These are phyloP conservation scores for Yarrowia alimentaria DNA, from an alignment of 805 yeast species.

Conservation along the genomic window DNA sequence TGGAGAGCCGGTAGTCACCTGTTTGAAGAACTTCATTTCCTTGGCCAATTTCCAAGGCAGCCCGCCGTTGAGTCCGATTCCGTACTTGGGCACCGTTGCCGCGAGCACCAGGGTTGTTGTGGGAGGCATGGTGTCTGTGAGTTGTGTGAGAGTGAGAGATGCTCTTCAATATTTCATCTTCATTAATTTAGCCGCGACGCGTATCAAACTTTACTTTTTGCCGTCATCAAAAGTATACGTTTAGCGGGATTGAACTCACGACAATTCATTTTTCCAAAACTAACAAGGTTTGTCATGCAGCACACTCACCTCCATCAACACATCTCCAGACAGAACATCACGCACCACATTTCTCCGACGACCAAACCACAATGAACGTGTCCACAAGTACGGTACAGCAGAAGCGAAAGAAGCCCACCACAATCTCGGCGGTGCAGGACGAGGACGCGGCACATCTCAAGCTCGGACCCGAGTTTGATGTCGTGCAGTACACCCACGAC, in stretches of 20 bases:
- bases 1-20: conserved; percentile 54
- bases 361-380: conserved; percentile 64
- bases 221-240: too few species aligned
- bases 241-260: too few species aligned
- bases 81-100: conserved; percentile 72
- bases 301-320: not conserved
- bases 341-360: not conserved
- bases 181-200: too few species aligned
- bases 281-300: too few species aligned
- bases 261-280: too few species aligned
- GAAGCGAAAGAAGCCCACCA: conserved; percentile 62
- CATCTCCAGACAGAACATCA: not conserved
- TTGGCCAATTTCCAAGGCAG: conserved; percentile 84
- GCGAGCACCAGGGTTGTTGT: conserved; percentile 76
- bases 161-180: too few species aligned
- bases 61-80: conserved; percentile 78
- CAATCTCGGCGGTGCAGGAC: conserved; percentile 71
- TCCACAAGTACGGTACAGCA: conserved; percentile 86
- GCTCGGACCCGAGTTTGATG: conserved; percentile 89
- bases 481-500: conserved; percentile 73
- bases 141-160: too few species aligned
- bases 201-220: too few species aligned
- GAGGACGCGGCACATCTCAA: conserved; percentile 87
- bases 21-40: conserved; percentile 82
- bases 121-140: conserved; percentile 12